These are phyloP conservation scores for Malbranchea zuffiana DNA, from an alignment of 2,329 filamentous ascomycete species.

Conservation along the genomic window DNA sequence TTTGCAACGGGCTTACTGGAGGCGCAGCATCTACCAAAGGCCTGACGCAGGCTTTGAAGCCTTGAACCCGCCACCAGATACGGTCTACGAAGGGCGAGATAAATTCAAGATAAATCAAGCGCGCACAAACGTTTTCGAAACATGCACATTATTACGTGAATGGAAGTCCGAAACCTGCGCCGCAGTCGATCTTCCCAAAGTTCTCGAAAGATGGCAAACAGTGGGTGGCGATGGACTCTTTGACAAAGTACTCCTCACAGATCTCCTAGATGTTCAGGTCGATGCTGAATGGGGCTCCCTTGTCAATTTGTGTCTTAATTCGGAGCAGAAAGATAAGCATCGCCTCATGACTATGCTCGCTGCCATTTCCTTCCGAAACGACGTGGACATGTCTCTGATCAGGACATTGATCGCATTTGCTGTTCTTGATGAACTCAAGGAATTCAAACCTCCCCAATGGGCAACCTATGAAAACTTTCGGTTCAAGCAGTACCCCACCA, in stretches of 20 bases:
- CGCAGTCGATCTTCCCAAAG: conserved; percentile 5
- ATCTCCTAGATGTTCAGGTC: conserved; percentile 11
- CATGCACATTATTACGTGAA: conserved; percentile 3
- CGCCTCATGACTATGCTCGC: conserved; percentile 24
- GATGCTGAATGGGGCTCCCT: conserved; percentile 8
- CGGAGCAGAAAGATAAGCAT: conserved; percentile 15
- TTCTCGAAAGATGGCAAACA: conserved; percentile 9
- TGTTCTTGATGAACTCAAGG: conserved; percentile 10
- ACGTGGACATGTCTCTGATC: conserved; percentile 18
- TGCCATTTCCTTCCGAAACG: conserved; percentile 19
- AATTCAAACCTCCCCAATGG: conserved; percentile 9
- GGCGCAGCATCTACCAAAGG: conserved; percentile 9
- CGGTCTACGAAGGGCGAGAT: conserved; percentile 10
- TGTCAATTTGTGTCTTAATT: conserved; percentile 11
- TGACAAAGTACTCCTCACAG: conserved; percentile 11
- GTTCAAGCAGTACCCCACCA: conserved; percentile 9
- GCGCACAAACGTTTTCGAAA: conserved; percentile 11
- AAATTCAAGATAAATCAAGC: conserved; percentile 1
- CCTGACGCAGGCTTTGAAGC: conserved; percentile 7
- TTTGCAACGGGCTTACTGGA: conserved; percentile 9
- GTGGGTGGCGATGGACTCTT: conserved; percentile 10
- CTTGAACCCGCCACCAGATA: not conserved
- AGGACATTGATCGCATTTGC: conserved; percentile 16
- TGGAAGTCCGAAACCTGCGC: conserved; percentile 9
- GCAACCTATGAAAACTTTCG: conserved; percentile 11